phyloP scores from a whole-genome alignment of 2,329 filamentous ascomycete species.

The Parastagonospora nodorum region DNA sequence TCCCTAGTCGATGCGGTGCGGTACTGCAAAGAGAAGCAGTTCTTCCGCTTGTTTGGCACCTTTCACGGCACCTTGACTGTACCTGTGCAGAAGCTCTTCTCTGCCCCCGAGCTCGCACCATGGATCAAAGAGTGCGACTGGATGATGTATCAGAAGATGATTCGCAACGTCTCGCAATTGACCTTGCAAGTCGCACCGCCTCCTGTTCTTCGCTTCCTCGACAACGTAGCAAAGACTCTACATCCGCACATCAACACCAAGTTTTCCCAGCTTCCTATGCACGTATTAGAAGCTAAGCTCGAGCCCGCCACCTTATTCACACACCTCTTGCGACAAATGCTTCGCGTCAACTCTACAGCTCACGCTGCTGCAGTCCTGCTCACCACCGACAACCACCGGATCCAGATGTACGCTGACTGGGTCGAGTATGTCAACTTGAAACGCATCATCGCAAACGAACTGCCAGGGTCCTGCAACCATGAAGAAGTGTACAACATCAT shows the following conservation, averaged over 20 bases:
- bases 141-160: slow-evolving; percentile 95
- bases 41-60: slow-evolving; percentile 91
- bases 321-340: slow-evolving; percentile 80
- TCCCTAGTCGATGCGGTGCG: slow-evolving; percentile 94
- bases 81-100: slow-evolving; percentile 91
- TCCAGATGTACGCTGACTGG: slow-evolving; percentile 96
- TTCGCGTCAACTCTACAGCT: slow-evolving; percentile 90
- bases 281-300: slow-evolving; percentile 86
- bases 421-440: slow-evolving; percentile 65
- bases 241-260: slow-evolving; percentile 82
- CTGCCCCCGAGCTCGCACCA: slow-evolving; percentile 76
- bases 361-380: slow-evolving; percentile 94
- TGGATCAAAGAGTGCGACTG: slow-evolving; percentile 98
- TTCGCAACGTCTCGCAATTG: slow-evolving; percentile 85
- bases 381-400: slow-evolving; percentile 83
- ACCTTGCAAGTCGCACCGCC: slow-evolving; percentile 91
- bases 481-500: slow-evolving; percentile 62
- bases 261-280: slow-evolving; percentile 81
- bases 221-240: slow-evolving; percentile 81
- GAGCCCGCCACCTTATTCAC: slow-evolving; percentile 89
- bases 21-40: slow-evolving; percentile 95
- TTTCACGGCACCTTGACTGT: slow-evolving; percentile 97
- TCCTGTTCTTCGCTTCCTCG: slow-evolving; percentile 81
- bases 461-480: slow-evolving; percentile 58
- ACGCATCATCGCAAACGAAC: slow-evolving; percentile 61